Conservation (phyloP, 106 monocot genomes). For the Phalaenopsis aphrodite region DNA sequence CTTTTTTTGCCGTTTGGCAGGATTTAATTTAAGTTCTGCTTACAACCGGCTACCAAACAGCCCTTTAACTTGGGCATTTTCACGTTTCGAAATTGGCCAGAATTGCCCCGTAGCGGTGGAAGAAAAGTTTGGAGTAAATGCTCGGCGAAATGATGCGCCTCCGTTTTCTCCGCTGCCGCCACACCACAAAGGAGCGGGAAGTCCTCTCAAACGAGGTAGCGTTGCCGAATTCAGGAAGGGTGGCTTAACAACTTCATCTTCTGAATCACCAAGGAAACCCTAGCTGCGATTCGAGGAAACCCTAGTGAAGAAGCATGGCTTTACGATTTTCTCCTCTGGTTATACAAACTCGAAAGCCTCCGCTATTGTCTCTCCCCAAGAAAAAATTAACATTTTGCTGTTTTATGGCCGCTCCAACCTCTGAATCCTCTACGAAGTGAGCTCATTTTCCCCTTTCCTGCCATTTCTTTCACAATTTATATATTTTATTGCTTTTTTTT, state of each 20-base stretch:
- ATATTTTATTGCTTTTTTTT: background rate
- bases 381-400: background rate
- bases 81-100: no score
- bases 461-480: background rate
- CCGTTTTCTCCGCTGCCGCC: no score
- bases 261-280: background rate
- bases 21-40: no score
- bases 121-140: no score
- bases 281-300: background rate
- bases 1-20: no score
- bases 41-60: no score
- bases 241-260: background rate
- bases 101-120: no score
- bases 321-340: background rate
- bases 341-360: background rate
- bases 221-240: no score
- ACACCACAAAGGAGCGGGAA: no score
- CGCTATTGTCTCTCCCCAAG: background rate
- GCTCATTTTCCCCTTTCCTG: background rate
- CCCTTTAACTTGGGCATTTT: no score
- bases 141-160: no score
- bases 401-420: background rate
- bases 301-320: background rate
- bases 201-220: no score
- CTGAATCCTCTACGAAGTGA: background rate